Evolutionary conservation across 2,329 filamentous ascomycete genomes (phyloP).

Genomic region (Epicoccum nigrum): DNA sequence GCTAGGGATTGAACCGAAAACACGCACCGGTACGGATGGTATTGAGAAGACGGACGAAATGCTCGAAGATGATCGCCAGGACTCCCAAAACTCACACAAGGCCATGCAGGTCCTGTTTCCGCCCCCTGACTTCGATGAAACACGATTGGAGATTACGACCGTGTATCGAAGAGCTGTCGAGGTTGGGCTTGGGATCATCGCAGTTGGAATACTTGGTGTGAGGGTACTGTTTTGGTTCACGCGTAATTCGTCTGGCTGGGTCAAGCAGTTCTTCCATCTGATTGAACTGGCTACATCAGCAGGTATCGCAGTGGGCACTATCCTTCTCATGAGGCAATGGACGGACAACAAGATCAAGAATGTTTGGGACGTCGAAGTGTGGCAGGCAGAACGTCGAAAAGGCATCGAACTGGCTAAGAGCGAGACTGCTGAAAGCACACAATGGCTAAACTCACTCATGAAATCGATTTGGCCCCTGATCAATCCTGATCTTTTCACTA

Average conservation of each 20-base stretch:
- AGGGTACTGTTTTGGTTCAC: slow-evolving; percentile 45
- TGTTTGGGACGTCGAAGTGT: slow-evolving; percentile 72
- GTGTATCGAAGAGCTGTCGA: slow-evolving; percentile 55
- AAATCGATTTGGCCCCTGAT: slow-evolving; percentile 74
- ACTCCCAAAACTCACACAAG: slow-evolving; percentile 51
- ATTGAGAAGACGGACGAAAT: slow-evolving; percentile 54
- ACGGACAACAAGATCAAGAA: slow-evolving; percentile 65
- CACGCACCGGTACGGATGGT: slow-evolving; percentile 54
- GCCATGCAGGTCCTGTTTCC: slow-evolving; percentile 60
- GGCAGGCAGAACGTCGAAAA: slow-evolving; percentile 66
- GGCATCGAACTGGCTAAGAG: slow-evolving; percentile 56
- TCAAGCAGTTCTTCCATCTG: slow-evolving; percentile 35
- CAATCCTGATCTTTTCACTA: slow-evolving; percentile 75
- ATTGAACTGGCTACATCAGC: slow-evolving; percentile 37
- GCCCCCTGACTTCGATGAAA: slow-evolving; percentile 57
- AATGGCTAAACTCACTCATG: slow-evolving; percentile 74
- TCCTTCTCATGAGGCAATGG: slow-evolving; percentile 63
- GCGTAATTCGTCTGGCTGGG: slow-evolving; percentile 38
- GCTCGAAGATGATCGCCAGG: slow-evolving; percentile 51
- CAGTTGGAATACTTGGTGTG: slow-evolving; percentile 45
- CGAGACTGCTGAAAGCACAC: slow-evolving; percentile 66
- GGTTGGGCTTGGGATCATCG: slow-evolving; percentile 45
- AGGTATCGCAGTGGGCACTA: slow-evolving; percentile 39
- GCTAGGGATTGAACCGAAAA: slow-evolving; percentile 48
- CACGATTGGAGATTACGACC: slow-evolving; percentile 52